A percentile compares a stretch with the other conserved stretches of the same genome.
phyloP scores from a whole-genome alignment of 2,329 filamentous ascomycete species.

The Trichoderma citrinoviride region DNA sequence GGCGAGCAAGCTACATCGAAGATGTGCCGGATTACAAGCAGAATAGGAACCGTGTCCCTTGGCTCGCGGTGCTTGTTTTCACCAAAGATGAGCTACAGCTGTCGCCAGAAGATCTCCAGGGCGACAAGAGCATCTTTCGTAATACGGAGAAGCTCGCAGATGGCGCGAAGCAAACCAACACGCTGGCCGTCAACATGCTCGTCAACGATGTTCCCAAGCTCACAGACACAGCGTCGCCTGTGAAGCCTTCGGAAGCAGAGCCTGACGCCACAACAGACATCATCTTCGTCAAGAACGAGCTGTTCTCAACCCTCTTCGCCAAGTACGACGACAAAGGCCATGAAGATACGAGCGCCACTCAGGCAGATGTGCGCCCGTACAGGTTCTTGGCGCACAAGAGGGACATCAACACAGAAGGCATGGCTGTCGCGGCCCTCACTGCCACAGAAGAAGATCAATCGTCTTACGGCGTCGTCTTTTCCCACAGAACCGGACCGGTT shows the following conservation, averaged over 20 bases:
- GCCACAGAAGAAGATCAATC: constrained; percentile 27
- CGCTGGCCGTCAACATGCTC: not conserved
- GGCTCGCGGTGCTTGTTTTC: constrained; percentile 39
- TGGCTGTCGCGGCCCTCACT: constrained; percentile 37
- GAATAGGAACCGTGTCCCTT: constrained; percentile 36
- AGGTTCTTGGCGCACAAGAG: constrained; percentile 39
- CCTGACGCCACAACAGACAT: not conserved
- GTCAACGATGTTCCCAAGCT: not conserved
- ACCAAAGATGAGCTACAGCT: constrained; percentile 35
- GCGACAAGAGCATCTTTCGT: not conserved
- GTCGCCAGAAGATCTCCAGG: not conserved
- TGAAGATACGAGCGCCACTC: not conserved
- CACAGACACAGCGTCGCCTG: not conserved
- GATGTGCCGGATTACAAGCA: too few species aligned
- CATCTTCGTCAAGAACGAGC: not conserved
- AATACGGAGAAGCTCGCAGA: not conserved
- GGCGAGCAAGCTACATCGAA: constrained; percentile 18
- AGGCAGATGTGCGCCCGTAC: constrained; percentile 27
- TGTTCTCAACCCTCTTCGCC: not conserved
- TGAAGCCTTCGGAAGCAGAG: not conserved
- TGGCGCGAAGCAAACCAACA: not conserved
- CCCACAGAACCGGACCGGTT: constrained; percentile 35
- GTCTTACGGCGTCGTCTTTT: constrained; percentile 38
- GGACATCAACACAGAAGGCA: constrained; percentile 39
- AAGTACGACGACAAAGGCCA: not conserved